Evolutionary conservation across 2,329 filamentous ascomycete species (phyloP).

Genomic region (Paradendryphiella salina): DNA sequence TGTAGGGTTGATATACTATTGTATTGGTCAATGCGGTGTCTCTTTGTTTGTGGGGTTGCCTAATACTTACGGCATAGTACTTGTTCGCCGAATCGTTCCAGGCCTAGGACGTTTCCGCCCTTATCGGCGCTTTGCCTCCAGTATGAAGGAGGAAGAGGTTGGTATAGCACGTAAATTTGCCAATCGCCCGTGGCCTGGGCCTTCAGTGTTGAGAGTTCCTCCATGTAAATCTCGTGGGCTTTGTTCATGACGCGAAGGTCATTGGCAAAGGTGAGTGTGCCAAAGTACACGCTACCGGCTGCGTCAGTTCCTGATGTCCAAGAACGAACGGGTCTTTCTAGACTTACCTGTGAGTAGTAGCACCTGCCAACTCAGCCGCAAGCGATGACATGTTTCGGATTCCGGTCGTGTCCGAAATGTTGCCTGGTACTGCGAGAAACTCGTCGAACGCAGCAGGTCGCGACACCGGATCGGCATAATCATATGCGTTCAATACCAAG

Average conservation of each 20-base stretch:
- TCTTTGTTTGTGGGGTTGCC: too few relatives aligned
- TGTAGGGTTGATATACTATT: conserved; percentile 27
- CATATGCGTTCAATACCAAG: conserved; percentile 29
- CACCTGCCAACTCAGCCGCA: conserved; percentile 22
- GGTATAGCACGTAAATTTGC: conserved; percentile 41
- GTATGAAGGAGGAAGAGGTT: conserved; percentile 48
- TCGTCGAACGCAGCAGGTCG: conserved; percentile 27
- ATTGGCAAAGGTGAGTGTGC: conserved; percentile 39
- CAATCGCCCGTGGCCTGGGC: conserved; percentile 37
- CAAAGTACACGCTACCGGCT: conserved; percentile 22
- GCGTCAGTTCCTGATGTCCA: background rate
- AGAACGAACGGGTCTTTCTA: background rate
- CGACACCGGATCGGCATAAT: conserved; percentile 24
- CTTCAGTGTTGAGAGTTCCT: conserved; percentile 43
- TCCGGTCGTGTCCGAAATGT: conserved; percentile 28
- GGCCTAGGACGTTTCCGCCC: conserved; percentile 50
- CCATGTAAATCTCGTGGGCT: conserved; percentile 48
- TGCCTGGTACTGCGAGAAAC: conserved; percentile 31
- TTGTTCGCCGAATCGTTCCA: conserved; percentile 32
- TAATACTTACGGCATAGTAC: conserved; percentile 24
- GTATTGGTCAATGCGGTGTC: too few relatives aligned
- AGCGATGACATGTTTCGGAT: conserved; percentile 33
- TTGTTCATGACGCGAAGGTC: conserved; percentile 44
- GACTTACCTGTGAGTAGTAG: conserved; percentile 19
- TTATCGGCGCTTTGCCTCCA: conserved; percentile 39